phyloP scores from a whole-genome alignment of 2,329 filamentous ascomycete species.

The Sporothrix pallida region DNA sequence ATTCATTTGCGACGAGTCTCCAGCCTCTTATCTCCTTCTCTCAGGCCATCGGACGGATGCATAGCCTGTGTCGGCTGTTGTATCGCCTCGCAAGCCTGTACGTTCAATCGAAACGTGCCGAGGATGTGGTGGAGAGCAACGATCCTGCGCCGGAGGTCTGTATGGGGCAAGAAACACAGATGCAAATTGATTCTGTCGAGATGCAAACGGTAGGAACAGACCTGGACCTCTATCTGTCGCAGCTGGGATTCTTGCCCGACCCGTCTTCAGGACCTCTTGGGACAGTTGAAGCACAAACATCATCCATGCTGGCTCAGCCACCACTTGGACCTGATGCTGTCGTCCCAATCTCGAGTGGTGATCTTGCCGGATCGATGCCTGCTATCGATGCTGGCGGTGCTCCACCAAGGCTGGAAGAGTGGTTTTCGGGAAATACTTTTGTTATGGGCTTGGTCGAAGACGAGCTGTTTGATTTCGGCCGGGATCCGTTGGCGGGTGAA shows the following conservation, averaged over 20 bases:
- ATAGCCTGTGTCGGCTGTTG: conserved; percentile 67
- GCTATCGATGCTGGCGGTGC: background rate
- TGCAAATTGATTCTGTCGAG: conserved; percentile 46
- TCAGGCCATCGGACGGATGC: conserved; percentile 64
- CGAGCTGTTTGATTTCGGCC: conserved; percentile 48
- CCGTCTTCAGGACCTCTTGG: background rate
- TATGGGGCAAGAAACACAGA: conserved; percentile 32
- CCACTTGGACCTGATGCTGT: background rate
- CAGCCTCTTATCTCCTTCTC: conserved; percentile 58
- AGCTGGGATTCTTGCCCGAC: conserved; percentile 63
- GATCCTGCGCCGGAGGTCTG: conserved; percentile 37
- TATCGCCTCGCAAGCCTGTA: conserved; percentile 66
- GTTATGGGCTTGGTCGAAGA: conserved; percentile 70
- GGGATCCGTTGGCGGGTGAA: conserved; percentile 16
- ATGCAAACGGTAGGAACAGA: conserved; percentile 51
- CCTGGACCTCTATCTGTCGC: conserved; percentile 69
- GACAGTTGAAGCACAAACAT: background rate
- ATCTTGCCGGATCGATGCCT: background rate
- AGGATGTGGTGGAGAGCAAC: background rate
- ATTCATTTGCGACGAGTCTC: conserved; percentile 60
- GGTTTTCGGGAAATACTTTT: conserved; percentile 71
- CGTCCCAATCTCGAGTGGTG: background rate
- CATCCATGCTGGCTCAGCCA: background rate
- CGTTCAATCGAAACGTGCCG: conserved; percentile 60
- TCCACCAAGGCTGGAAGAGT: conserved; percentile 51